Evolutionary conservation across 768 basidiomycete species (phyloP), one percentile per base, ranked within the genome.

Genomic region (Chalciporus piperatus): DNA sequence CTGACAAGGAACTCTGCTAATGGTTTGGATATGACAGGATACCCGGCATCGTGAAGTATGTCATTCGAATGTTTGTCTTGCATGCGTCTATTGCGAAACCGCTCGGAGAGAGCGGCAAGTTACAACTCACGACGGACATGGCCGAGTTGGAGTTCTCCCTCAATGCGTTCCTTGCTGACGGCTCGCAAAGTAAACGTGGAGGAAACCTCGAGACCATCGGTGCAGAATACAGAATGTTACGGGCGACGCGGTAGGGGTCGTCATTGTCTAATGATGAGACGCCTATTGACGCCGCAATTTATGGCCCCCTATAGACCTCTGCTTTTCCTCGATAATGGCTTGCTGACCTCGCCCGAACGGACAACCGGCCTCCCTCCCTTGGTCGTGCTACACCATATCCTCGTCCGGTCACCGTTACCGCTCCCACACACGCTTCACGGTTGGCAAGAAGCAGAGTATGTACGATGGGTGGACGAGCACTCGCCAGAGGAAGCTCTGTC

Each of bases 381-480:
- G 19, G 82, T 97, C 58, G 87, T 98, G 14, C 73, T 98, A 14
- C 95, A 98, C 63, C 87, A 97, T 57, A 87, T 97, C 59, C 77
- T 97, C 30, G 94, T 98, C 22, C 85, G 92, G 10, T 92, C 92
- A 2, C 86, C 89, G 1, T 76, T 92, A 48, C 81, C 88, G 6
- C 76, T 98, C 35, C 96, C 97, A 10, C 92, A 99, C 66, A 78
- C 81, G 44, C 68, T 93, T 49, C 93, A 98, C 63, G 87, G 89
- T 0, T 98, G 97, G 96, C 87, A 90, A 51, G 93, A 98, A 64
- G 80, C 87, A 4, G 97, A 98, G 73, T 99, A 99, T 68, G 90
- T 97, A 44, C 82, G 91, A 40, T 99, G 95, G 94, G 78, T 98
- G 12, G 88, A 92, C 52, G 95, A 97, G 65, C 97, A 98, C 62